Base-by-base conservation (phyloP, 2,329 filamentous ascomycete species). In the Aspergillus aculeatus region DNA sequence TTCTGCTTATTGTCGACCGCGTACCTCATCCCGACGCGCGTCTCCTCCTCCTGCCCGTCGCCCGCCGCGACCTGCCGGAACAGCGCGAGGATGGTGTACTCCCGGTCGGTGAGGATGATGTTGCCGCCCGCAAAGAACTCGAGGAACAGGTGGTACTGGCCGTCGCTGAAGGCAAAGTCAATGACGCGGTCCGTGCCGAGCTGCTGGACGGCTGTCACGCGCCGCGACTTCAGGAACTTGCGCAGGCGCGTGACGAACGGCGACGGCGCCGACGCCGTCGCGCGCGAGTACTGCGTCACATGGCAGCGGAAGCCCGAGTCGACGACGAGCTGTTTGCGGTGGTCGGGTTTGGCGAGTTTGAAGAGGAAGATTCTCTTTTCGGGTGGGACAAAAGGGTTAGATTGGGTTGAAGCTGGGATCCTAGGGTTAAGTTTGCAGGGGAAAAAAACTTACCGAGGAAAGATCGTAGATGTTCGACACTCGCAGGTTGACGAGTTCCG, bases 121-220 rank as follows among this genome's bases (percentile, higher is more conserved):
- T 99, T 99, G 50, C 95, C 95, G 55, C 91, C 90, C 1, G 95
- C 94, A 73, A 96, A 99, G 79, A 99, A 99, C 77, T 99, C 95
- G 29, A 99, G 80, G 73, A 92, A 97, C 23, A 99, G 76, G 47
- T 89, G 84, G 73, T 96, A 97, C 67, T 88, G 84, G 11, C 95
- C 95, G 80, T 98, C 92, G 68, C 91, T 96, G 73, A 99, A 97
- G 69, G 90, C 85, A 56, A 99, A 87, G 73, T 98, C 92, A 56
- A 99, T 88, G 62, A 99, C 90, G 56, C 95, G 86, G 75, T 99
- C 95, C 2, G 93, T 97, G 52, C 95, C 95, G 54, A 99, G 85
- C 76, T 99, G 95, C 1, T 83, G 80, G 10, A 99, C 86, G 0
- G 85, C 82, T 0, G 94, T 96, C 59, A 96, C 85, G 59, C 94